Conservation (phyloP, 31 red algal genomes). For the Odonthalia washingtoniensis region DNA sequence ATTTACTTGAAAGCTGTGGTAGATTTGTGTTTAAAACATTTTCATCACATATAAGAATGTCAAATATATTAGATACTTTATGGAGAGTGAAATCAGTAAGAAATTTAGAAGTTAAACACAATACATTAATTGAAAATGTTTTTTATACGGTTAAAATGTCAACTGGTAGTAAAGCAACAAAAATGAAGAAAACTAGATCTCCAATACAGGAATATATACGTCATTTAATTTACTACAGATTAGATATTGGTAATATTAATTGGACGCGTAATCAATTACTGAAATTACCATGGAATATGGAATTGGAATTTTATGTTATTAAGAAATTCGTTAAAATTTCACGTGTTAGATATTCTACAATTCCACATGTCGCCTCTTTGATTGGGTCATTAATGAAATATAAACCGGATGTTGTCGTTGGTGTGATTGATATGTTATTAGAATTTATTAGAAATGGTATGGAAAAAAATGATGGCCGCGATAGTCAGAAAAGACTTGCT, state of each 20-base stretch:
- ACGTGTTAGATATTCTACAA: conserved; percentile 74
- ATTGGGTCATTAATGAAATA: conserved; percentile 63
- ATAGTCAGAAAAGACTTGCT: conserved; percentile 86
- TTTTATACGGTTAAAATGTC: conserved; percentile 78
- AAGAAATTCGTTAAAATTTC: conserved; percentile 90
- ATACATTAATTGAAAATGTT: conserved; percentile 90
- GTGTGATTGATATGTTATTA: conserved; percentile 76
- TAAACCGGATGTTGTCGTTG: conserved; percentile 65
- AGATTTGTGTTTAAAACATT: conserved; percentile 75
- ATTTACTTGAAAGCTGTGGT: conserved; percentile 90
- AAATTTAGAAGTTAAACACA: conserved; percentile 89
- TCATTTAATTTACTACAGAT: conserved; percentile 70
- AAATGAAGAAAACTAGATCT: conserved; percentile 67
- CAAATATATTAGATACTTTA: conserved; percentile 87
- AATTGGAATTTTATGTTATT: conserved; percentile 85
- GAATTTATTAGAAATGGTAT: conserved; percentile 81
- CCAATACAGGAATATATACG: conserved; percentile 93
- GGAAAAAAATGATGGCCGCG: conserved; percentile 88
- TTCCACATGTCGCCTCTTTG: conserved; percentile 70
- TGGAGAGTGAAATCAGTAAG: conserved; percentile 94
- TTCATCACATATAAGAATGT: conserved; percentile 74
- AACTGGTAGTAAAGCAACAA: conserved; percentile 57
- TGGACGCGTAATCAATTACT: conserved; percentile 88
- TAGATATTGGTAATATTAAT: conserved; percentile 61
- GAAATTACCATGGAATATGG: conserved; percentile 89